Conservation (phyloP, 2,329 filamentous ascomycete genomes). For the Exophiala mesophila region DNA sequence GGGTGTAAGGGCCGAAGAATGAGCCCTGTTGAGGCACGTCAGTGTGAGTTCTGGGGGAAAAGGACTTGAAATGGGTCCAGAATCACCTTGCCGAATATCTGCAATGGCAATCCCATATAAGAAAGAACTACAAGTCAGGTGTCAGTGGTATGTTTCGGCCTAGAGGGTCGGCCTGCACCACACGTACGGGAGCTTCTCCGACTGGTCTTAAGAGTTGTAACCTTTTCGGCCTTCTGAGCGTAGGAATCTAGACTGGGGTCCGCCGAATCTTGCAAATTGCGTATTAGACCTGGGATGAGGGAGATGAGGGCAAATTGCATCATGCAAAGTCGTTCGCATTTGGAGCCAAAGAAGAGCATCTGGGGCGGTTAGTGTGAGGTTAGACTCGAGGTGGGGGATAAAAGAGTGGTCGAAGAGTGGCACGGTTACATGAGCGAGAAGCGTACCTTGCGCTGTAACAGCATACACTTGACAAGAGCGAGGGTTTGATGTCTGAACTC, state of each 20-base stretch:
- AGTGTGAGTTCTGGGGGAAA: conserved; percentile 53
- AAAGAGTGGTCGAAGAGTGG: no score
- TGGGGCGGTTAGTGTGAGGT: no score
- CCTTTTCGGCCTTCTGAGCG: conserved; percentile 66
- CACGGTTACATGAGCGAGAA: neutral
- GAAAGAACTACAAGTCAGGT: conserved; percentile 56
- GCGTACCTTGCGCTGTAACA: conserved; percentile 86
- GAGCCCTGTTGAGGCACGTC: conserved; percentile 68
- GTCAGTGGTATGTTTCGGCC: conserved; percentile 24
- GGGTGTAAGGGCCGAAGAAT: conserved; percentile 93
- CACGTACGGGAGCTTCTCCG: conserved; percentile 70
- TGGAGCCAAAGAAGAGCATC: conserved; percentile 99
- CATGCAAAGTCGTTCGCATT: conserved; percentile 94
- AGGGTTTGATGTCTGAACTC: conserved; percentile 94
- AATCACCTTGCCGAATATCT: conserved; percentile 82
- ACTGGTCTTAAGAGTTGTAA: conserved; percentile 83
- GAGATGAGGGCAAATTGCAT: conserved; percentile 96
- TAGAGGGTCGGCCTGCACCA: neutral
- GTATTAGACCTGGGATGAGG: conserved; percentile 85
- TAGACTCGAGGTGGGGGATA: no score
- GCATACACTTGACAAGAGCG: conserved; percentile 85
- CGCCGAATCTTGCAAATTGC: conserved; percentile 88
- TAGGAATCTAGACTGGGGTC: conserved; percentile 87
- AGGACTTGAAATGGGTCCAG: neutral
- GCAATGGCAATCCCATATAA: conserved; percentile 91